Conservation (phyloP, 2,329 filamentous ascomycete species). For the Xylariales sp. region DNA sequence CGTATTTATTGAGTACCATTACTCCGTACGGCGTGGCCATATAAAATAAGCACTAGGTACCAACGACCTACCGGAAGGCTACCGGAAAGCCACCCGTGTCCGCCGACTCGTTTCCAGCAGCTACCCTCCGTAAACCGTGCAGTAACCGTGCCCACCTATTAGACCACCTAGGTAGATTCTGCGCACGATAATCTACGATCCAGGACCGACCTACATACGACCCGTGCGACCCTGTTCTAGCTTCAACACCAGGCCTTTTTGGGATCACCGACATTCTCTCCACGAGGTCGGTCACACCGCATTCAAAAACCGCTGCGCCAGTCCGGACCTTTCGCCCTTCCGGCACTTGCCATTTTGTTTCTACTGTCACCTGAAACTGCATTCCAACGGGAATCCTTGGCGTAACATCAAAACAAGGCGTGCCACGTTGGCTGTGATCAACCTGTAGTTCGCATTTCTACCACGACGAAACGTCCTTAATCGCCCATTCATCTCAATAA, state of each 20-base stretch:
- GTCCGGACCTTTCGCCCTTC: constrained; percentile 19
- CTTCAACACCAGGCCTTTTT: constrained; percentile 28
- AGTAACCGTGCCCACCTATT: constrained; percentile 20
- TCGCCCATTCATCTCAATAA: constrained; percentile 14
- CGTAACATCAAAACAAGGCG: constrained; percentile 34
- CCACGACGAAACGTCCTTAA: constrained; percentile 15
- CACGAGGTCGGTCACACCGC: constrained; percentile 32
- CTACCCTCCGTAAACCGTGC: constrained; percentile 22
- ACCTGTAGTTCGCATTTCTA: constrained; percentile 8
- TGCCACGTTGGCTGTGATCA: constrained; percentile 31
- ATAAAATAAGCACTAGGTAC: constrained; percentile 36
- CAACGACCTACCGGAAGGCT: constrained; percentile 27
- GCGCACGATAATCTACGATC: constrained; percentile 24
- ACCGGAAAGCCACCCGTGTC: constrained; percentile 31
- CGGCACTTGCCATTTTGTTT: constrained; percentile 9
- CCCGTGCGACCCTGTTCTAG: constrained; percentile 26
- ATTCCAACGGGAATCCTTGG: constrained; percentile 41
- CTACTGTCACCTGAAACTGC: constrained; percentile 41
- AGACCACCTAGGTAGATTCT: background rate
- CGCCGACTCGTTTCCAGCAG: constrained; percentile 28
- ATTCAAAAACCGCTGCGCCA: constrained; percentile 36
- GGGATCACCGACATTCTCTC: constrained; percentile 7
- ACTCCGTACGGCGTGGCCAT: constrained; percentile 15
- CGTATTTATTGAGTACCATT: background rate
- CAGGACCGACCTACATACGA: constrained; percentile 20